phyloP scores from a whole-genome alignment of 2,329 filamentous ascomycete genomes.

The Paraphaeosphaeria sporulosa region DNA sequence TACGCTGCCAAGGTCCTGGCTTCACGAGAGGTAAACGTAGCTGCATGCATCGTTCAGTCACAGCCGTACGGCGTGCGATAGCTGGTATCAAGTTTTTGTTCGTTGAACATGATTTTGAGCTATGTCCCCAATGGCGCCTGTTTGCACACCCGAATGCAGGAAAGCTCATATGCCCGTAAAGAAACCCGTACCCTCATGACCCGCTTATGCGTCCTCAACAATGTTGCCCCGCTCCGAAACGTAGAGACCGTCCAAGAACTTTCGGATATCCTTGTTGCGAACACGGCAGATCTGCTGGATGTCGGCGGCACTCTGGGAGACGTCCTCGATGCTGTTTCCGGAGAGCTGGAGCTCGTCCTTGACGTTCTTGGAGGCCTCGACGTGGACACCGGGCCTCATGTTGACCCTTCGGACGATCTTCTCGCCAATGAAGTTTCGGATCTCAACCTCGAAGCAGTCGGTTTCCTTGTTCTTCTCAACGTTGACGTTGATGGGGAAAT shows the following conservation, averaged over 20 bases:
- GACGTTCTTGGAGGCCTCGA: slow-evolving; percentile 86
- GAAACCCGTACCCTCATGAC: slow-evolving; percentile 46
- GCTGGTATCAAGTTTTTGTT: slow-evolving; percentile 38
- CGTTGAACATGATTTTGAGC: slow-evolving; percentile 50
- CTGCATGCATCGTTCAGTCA: slow-evolving; percentile 1
- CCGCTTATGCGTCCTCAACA: slow-evolving; percentile 64
- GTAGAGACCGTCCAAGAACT: slow-evolving; percentile 99
- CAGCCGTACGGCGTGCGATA: background rate
- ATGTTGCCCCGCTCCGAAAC: slow-evolving; percentile 99
- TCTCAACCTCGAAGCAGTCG: slow-evolving; percentile 89
- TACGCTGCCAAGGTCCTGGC: background rate
- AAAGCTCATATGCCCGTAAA: slow-evolving; percentile 52
- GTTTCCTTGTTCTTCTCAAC: slow-evolving; percentile 95
- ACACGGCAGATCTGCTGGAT: slow-evolving; percentile 99
- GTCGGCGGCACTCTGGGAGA: slow-evolving; percentile 97
- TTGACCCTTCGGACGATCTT: slow-evolving; percentile 94
- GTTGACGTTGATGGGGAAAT: slow-evolving; percentile 99
- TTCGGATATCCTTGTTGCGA: slow-evolving; percentile 99
- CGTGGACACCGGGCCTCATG: slow-evolving; percentile 90
- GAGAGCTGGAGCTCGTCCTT: slow-evolving; percentile 96
- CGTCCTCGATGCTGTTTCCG: slow-evolving; percentile 96
- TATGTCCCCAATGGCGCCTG: slow-evolving; percentile 48
- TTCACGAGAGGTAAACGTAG: background rate
- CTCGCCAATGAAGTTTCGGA: slow-evolving; percentile 82
- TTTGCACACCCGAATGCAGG: slow-evolving; percentile 49